These are phyloP conservation scores for Umbilicaria muhlenbergii DNA, from an alignment of 495 filamentous ascomycete species.

Conservation along the genomic window DNA sequence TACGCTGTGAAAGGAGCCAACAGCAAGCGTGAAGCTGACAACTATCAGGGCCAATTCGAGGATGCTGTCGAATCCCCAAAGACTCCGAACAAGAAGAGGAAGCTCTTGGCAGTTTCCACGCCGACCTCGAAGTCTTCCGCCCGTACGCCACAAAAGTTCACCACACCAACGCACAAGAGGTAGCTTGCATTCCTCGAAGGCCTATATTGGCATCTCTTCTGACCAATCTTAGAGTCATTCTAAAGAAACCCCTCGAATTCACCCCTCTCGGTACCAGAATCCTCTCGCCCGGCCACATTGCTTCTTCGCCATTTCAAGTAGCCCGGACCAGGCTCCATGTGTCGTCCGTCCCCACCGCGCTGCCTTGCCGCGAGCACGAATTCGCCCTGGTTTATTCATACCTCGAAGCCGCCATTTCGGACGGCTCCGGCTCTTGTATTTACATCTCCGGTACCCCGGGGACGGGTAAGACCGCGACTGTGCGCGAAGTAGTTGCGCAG, in stretches of 20 bases:
- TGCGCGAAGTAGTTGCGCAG: slow-evolving; percentile 84
- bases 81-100: slow-evolving; percentile 45
- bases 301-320: slow-evolving; percentile 81
- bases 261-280: slow-evolving; percentile 81
- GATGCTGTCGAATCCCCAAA: slow-evolving; percentile 32
- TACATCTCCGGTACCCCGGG: slow-evolving; percentile 99
- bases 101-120: slow-evolving; percentile 28
- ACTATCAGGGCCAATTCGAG: slow-evolving; percentile 6
- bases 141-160: slow-evolving; percentile 35
- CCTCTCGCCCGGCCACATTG: slow-evolving; percentile 59
- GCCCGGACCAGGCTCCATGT: slow-evolving; percentile 85
- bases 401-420: slow-evolving; percentile 85
- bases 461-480: slow-evolving; percentile 97
- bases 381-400: slow-evolving; percentile 86
- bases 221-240: slow-evolving; percentile 37
- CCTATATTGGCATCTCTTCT: slow-evolving; percentile 1
- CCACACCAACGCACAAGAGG: slow-evolving; percentile 60
- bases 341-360: slow-evolving; percentile 70
- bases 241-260: slow-evolving; percentile 90
- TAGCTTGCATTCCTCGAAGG: slow-evolving; percentile 12
- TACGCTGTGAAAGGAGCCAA: not conserved
- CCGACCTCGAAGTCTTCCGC: slow-evolving; percentile 40
- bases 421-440: slow-evolving; percentile 86
- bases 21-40: no score
- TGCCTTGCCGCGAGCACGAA: slow-evolving; percentile 86